Evolutionary conservation across 495 filamentous ascomycete genomes (phyloP).

Genomic region (Tuber microsphaerosporum): DNA sequence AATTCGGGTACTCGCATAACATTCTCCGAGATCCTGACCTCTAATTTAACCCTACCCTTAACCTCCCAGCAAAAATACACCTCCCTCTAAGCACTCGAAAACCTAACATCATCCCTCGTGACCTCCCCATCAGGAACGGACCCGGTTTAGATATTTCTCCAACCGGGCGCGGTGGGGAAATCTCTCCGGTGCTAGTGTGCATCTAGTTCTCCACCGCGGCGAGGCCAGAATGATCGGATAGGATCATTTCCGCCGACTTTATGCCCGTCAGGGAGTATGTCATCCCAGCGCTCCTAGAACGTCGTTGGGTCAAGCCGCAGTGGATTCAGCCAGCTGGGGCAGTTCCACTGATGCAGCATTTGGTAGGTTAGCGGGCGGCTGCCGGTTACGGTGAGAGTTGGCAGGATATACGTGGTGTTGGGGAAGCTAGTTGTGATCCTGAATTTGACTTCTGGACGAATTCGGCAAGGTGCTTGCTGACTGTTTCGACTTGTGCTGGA

Average conservation of each 20-base stretch:
- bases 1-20: background rate
- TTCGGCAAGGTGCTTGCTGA: slow-evolving; percentile 42
- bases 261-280: slow-evolving; percentile 49
- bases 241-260: slow-evolving; percentile 52
- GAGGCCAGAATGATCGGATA: slow-evolving; percentile 52
- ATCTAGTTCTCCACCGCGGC: slow-evolving; percentile 46
- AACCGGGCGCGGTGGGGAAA: slow-evolving; percentile 42
- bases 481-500: slow-evolving; percentile 40
- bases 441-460: slow-evolving; percentile 45
- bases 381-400: slow-evolving; percentile 44
- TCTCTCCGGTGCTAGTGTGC: slow-evolving; percentile 39
- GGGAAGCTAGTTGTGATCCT: slow-evolving; percentile 52
- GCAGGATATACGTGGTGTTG: slow-evolving; percentile 49
- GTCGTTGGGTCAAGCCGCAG: slow-evolving; percentile 51
- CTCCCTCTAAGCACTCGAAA: slow-evolving; percentile 37
- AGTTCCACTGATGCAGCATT: slow-evolving; percentile 44
- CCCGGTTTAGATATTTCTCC: slow-evolving; percentile 40
- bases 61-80: slow-evolving; percentile 35
- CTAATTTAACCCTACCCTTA: slow-evolving; percentile 34
- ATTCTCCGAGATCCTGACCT: slow-evolving; percentile 5
- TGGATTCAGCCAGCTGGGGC: slow-evolving; percentile 52
- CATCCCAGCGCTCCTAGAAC: slow-evolving; percentile 55
- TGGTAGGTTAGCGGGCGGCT: slow-evolving; percentile 40
- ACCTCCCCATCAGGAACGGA: slow-evolving; percentile 41
- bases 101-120: slow-evolving; percentile 37